Conservation (phyloP, 805 yeast genomes). For the Yamadazyma akitaensis region DNA sequence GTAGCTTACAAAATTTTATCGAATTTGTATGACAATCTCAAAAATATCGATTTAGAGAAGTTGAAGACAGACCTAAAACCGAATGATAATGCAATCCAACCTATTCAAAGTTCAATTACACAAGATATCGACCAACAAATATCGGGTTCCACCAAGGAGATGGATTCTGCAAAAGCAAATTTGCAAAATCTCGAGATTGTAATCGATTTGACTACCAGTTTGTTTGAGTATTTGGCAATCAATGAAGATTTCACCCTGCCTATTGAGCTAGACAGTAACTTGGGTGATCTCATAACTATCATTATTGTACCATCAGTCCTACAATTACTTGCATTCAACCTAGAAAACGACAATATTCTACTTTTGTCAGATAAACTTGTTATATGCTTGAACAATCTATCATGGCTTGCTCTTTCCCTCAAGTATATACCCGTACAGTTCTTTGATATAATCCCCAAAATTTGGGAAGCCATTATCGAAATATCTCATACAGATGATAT, state of each 20-base stretch:
- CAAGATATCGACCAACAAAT: constrained; percentile 23
- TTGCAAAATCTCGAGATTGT: constrained; percentile 66
- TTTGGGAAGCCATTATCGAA: constrained; percentile 29
- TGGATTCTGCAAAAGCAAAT: constrained; percentile 46
- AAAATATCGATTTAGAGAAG: constrained; percentile 27
- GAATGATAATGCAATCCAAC: constrained; percentile 36
- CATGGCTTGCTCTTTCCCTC: constrained; percentile 50
- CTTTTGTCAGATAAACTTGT: constrained; percentile 54
- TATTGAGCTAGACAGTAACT: constrained; percentile 18
- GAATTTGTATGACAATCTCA: constrained; percentile 21
- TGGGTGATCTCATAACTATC: constrained; percentile 19
- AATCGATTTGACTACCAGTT: constrained; percentile 72
- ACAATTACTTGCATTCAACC: constrained; percentile 39
- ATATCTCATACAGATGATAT: constrained; percentile 16
- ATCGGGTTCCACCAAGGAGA: constrained; percentile 33
- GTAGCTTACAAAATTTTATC: constrained; percentile 20
- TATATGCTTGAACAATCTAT: constrained; percentile 66
- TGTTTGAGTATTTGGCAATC: constrained; percentile 55
- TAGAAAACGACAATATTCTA: constrained; percentile 19
- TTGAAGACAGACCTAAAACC: constrained; percentile 24
- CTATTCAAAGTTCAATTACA: constrained; percentile 19
- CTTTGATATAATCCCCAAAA: constrained; percentile 24
- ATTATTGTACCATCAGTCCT: constrained; percentile 29
- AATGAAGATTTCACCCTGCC: constrained; percentile 25
- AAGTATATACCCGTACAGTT: constrained; percentile 36